phyloP scores from a whole-genome alignment of 2,329 filamentous ascomycete species.

The Fusarium palustre region DNA sequence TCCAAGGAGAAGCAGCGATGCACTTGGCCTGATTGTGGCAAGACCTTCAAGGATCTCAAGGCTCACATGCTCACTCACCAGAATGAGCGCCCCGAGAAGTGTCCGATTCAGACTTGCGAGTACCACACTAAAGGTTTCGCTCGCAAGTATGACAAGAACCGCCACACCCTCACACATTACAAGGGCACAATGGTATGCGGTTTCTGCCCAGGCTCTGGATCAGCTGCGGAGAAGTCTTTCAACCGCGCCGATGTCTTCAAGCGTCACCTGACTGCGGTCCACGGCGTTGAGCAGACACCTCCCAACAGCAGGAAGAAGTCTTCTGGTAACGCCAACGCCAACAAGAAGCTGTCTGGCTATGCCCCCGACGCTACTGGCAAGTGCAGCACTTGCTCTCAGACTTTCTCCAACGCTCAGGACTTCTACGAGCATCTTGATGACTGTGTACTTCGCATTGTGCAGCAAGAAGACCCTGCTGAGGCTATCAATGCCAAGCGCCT shows the following conservation, averaged over 20 bases:
- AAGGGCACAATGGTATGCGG: slow-evolving; percentile 98
- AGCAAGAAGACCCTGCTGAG: slow-evolving; percentile 77
- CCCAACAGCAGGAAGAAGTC: slow-evolving; percentile 88
- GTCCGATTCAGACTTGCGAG: slow-evolving; percentile 90
- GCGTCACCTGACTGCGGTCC: slow-evolving; percentile 88
- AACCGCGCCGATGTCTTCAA: slow-evolving; percentile 97
- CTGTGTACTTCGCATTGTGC: slow-evolving; percentile 77
- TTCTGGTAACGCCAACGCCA: slow-evolving; percentile 53
- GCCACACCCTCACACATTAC: slow-evolving; percentile 94
- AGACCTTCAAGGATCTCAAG: slow-evolving; percentile 89
- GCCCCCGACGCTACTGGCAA: slow-evolving; percentile 87
- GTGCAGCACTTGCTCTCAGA: slow-evolving; percentile 93
- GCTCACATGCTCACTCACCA: slow-evolving; percentile 96
- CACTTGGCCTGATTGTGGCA: slow-evolving; percentile 85
- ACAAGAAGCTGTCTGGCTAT: slow-evolving; percentile 77
- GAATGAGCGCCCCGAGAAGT: slow-evolving; percentile 91
- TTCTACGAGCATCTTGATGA: slow-evolving; percentile 97
- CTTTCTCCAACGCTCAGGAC: slow-evolving; percentile 93
- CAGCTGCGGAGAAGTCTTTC: slow-evolving; percentile 92
- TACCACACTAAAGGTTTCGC: slow-evolving; percentile 94
- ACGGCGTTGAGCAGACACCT: slow-evolving; percentile 91
- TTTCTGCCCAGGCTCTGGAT: slow-evolving; percentile 91
- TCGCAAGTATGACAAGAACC: slow-evolving; percentile 95
- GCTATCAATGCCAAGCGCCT: slow-evolving; percentile 75
- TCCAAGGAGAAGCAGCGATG: slow-evolving; percentile 78